phyloP scores from a whole-genome alignment of 169 alveolate genomes.

The Eimeria maxima region DNA sequence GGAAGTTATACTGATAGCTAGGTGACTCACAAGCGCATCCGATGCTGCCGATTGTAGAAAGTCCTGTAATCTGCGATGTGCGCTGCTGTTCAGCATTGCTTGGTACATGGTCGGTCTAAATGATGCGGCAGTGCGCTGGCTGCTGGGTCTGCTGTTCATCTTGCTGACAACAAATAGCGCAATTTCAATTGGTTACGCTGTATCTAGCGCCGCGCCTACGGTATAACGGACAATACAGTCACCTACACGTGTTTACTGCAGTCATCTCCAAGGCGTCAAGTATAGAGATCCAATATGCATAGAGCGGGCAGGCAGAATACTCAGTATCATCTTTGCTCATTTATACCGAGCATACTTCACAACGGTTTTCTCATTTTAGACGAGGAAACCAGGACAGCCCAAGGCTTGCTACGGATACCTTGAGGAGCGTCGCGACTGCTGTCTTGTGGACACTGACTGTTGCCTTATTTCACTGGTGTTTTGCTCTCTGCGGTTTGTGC shows the following conservation, averaged over 20 bases:
- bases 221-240: conserved; percentile 10
- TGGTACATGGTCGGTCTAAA: conserved; percentile 83
- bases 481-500: neutral
- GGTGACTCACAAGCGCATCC: neutral
- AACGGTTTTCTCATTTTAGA: neutral
- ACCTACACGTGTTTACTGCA: neutral
- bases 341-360: neutral
- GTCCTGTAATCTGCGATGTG: neutral
- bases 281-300: neutral
- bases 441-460: neutral
- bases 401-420: neutral
- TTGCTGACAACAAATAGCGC: conserved; percentile 81
- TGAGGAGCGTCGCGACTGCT: neutral
- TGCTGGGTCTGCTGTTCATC: conserved; percentile 73
- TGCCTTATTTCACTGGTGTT: neutral
- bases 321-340: neutral
- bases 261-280: neutral
- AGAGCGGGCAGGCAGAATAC: neutral
- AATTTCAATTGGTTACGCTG: conserved; percentile 81
- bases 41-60: neutral
- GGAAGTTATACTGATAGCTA: neutral
- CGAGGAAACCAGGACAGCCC: neutral
- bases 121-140: conserved; percentile 74
- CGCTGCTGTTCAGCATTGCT: conserved; percentile 70
- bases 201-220: conserved; percentile 81